Evolutionary conservation across 2,329 filamentous ascomycete species (phyloP), one percentile per base, ranked within the genome.

Genomic region (Cordyceps fumosorosea): DNA sequence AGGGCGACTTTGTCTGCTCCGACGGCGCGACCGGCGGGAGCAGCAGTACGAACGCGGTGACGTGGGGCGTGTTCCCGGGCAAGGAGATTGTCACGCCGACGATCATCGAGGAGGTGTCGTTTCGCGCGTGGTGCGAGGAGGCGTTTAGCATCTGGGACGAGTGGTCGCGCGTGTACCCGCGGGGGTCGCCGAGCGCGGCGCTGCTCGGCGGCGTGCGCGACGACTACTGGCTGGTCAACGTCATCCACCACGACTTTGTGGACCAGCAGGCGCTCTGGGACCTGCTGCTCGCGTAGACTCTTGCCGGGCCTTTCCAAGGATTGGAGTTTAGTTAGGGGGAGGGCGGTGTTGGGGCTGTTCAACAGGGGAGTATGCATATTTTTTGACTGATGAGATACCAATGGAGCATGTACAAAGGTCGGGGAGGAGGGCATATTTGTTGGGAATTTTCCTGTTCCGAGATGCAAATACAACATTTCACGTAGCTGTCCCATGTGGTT

Each of bases 11-110:
- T 70, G 80, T 87, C 63, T 89, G 89, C 16, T 91, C 87, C 0
- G 85, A 90, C 65, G 74, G 78, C 34, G 53, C 52, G 14, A 20
- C 59, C 71, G 37, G 69, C 34, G 75, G 73, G 69, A 75, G 76
- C 32, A 87, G 84, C 69, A 93, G 84, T 69, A 93, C 96, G 34
- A 97, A 98, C 71, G 92, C 93, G 0, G 95, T 99, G 2, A 99
- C 95, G 0, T 98, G 93, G 93, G 93, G 93, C 57, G 91, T 92
- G 0, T 98, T 98, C 76, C 89, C 90, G 0, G 91, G 91, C 48
- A 97, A 97, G 77, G 93, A 98, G 75, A 98, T 98, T 71, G 85
- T 96, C 63, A 96, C 93, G 24, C 93, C 93, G 3, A 98, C 93
- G 1, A 98, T 98, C 71, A 96, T 98, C 69, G 93, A 98, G 73